phyloP scores from a whole-genome alignment of 768 basidiomycete species.

The Lactarius quietus region DNA sequence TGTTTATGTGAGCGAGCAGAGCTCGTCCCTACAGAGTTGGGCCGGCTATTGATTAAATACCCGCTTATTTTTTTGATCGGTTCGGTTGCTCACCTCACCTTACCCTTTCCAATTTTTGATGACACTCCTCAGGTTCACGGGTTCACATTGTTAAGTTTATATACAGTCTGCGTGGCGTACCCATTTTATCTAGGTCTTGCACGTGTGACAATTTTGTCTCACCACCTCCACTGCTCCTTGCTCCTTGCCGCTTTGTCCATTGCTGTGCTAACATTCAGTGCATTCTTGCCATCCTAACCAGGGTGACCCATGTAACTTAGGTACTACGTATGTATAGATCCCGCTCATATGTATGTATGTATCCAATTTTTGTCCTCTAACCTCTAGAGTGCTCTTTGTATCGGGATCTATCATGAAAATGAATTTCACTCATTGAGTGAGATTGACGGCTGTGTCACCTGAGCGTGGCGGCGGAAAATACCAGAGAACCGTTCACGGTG shows the following conservation, averaged over 20 bases:
- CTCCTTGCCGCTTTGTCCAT: conserved; percentile 2
- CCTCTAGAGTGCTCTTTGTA: background rate
- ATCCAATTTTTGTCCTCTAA: conserved; percentile 3
- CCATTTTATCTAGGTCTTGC: conserved; percentile 9
- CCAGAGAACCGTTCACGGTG: conserved; percentile 6
- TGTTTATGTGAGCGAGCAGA: conserved; percentile 17
- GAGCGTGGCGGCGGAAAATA: conserved; percentile 9
- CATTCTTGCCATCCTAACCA: conserved; percentile 3
- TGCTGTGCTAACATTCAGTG: conserved; percentile 5
- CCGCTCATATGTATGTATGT: conserved; percentile 19
- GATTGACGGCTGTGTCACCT: background rate
- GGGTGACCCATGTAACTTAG: conserved; percentile 15
- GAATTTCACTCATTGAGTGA: background rate
- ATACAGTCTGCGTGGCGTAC: background rate
- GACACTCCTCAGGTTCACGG: conserved; percentile 6
- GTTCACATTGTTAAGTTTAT: conserved; percentile 1
- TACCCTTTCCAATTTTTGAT: background rate
- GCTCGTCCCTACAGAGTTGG: conserved; percentile 21
- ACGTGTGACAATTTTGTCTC: background rate
- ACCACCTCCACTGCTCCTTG: background rate
- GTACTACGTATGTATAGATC: conserved; percentile 22
- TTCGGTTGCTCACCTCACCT: background rate
- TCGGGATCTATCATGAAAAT: background rate
- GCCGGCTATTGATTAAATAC: conserved; percentile 11
- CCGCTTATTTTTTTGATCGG: conserved; percentile 8